Conservation (phyloP, 192 early-diverging fungal species). For the Rhizophagus sp. region DNA sequence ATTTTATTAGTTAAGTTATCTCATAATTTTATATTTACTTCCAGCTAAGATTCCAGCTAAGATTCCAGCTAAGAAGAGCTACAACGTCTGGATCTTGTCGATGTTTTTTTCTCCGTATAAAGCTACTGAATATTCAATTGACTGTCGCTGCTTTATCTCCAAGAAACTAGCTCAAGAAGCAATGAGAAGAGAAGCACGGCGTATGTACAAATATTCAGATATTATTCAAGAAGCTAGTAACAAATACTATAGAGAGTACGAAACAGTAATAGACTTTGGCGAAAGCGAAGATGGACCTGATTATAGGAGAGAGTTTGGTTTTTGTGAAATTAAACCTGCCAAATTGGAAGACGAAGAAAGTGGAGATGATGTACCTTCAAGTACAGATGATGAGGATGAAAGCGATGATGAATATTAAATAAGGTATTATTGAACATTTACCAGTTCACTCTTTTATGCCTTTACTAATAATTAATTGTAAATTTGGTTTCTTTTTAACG, state of each 20-base stretch:
- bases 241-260: background rate
- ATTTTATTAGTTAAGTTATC: too few relatives aligned
- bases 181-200: conserved; percentile 10
- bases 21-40: background rate
- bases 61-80: too few relatives aligned
- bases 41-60: background rate
- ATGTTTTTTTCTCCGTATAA: background rate
- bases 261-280: background rate
- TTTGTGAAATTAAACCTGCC: background rate
- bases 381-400: background rate
- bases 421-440: too few relatives aligned
- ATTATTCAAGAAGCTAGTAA: background rate
- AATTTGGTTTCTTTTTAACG: too few relatives aligned
- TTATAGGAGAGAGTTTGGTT: conserved; percentile 19
- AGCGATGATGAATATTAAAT: too few relatives aligned
- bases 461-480: too few relatives aligned
- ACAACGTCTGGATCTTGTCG: background rate
- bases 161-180: background rate
- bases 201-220: background rate
- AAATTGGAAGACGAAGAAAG: conserved; percentile 19
- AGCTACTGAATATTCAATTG: too few relatives aligned
- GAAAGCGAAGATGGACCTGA: background rate
- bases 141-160: background rate
- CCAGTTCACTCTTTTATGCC: too few relatives aligned
- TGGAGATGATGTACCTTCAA: background rate